Percentiles rank a stretch among this genome's conserved stretches.
Conservation (phyloP, 2,329 filamentous ascomycete species). For the Rutstroemia sp. region DNA sequence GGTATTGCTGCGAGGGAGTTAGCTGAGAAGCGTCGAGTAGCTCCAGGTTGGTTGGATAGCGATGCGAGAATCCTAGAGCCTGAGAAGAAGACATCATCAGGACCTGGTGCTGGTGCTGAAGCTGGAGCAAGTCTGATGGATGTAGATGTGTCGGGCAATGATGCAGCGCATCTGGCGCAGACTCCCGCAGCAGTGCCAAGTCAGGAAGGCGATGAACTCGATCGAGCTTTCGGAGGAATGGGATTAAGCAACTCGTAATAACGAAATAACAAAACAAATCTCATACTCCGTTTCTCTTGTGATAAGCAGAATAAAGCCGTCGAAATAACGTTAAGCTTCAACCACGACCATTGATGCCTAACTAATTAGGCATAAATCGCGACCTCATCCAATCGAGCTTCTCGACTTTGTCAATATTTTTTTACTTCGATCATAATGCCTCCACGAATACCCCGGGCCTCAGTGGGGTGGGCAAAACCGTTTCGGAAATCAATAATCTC, state of each 20-base stretch:
- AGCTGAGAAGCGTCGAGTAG: conserved; percentile 71
- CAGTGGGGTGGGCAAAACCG: conserved; percentile 14
- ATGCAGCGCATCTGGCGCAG: conserved; percentile 23
- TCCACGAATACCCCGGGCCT: conserved; percentile 25
- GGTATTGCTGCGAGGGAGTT: conserved; percentile 57
- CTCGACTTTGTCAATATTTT: neutral
- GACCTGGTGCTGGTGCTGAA: neutral
- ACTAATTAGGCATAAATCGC: conserved; percentile 1
- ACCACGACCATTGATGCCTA: conserved; percentile 1
- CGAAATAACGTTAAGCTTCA: neutral
- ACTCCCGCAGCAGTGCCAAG: conserved; percentile 34
- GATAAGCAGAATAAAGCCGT: neutral
- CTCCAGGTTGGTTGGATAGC: conserved; percentile 75
- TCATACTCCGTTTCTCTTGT: neutral
- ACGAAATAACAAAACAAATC: neutral
- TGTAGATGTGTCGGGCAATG: conserved; percentile 25
- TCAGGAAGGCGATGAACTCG: conserved; percentile 43
- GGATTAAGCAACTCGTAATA: conserved; percentile 29
- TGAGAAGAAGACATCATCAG: conserved; percentile 37
- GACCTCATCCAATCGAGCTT: neutral
- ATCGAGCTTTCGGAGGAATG: conserved; percentile 44
- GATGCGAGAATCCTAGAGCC: conserved; percentile 63
- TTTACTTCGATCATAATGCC: conserved; percentile 23
- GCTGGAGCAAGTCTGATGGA: conserved; percentile 25
- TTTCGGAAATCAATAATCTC: conserved; percentile 9